phyloP scores from a whole-genome alignment of 2,329 filamentous ascomycete genomes.

The Cercospora berteroae region DNA sequence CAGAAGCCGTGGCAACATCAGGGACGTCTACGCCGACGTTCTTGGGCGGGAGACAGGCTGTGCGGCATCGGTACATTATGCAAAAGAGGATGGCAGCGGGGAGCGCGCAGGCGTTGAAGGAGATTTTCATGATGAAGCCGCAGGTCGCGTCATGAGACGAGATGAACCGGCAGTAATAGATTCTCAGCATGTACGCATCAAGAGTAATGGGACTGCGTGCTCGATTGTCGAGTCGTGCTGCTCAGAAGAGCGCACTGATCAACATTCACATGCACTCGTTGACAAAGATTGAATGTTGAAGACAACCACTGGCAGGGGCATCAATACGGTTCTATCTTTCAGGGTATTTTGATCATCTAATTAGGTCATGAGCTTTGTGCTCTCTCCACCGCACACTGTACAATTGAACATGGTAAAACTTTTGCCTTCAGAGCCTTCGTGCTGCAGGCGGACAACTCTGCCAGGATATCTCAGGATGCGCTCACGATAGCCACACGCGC shows the following conservation, averaged over 20 bases:
- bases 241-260: not conserved
- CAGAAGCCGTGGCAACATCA: conserved; percentile 16
- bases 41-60: conserved; percentile 59
- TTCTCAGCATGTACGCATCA: not conserved
- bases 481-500: conserved; percentile 2
- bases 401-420: not conserved
- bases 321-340: not conserved
- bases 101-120: conserved; percentile 78
- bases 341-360: conserved; percentile 4
- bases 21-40: conserved; percentile 36
- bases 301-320: not conserved
- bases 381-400: not conserved
- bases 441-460: not conserved
- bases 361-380: not conserved
- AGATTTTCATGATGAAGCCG: conserved; percentile 72
- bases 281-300: not conserved
- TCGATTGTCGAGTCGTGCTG: not conserved
- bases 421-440: not conserved
- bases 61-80: conserved; percentile 78
- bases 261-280: not conserved
- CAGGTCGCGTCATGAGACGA: conserved; percentile 22
- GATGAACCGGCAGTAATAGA: not conserved
- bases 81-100: conserved; percentile 82
- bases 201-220: not conserved
- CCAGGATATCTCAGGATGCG: not conserved